Percentiles rank a stretch among this genome's conserved stretches.
These are phyloP conservation scores for Phascolomyces articulosus DNA, from an alignment of 371 early-diverging fungal species.

Conservation along the genomic window DNA sequence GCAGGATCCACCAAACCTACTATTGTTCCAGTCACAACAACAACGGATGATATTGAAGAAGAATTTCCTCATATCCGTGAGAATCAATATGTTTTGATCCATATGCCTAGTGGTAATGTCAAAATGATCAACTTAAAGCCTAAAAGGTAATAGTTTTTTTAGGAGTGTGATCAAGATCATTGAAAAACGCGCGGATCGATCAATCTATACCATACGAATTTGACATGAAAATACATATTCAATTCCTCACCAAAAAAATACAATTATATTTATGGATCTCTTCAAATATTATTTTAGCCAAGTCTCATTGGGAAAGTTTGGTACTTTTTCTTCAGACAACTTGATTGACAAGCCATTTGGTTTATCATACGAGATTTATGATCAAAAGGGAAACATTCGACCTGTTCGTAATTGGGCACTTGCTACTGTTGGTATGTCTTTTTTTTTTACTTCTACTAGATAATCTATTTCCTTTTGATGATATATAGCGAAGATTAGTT, in stretches of 20 bases:
- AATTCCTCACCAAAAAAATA: neutral
- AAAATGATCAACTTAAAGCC: slow-evolving; percentile 77
- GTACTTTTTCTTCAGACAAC: slow-evolving; percentile 75
- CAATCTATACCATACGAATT: no score
- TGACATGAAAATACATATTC: no score
- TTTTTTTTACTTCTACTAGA: neutral
- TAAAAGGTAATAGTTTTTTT: slow-evolving; percentile 49
- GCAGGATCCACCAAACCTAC: slow-evolving; percentile 2
- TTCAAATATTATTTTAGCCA: slow-evolving; percentile 38
- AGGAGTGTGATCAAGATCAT: no score
- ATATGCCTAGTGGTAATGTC: slow-evolving; percentile 85
- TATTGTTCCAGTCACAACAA: slow-evolving; percentile 23
- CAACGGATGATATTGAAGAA: slow-evolving; percentile 27
- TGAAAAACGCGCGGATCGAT: no score
- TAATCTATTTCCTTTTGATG: no score
- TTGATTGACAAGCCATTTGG: slow-evolving; percentile 87
- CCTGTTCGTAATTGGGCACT: slow-evolving; percentile 43
- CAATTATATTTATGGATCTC: no score
- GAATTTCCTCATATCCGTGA: slow-evolving; percentile 52
- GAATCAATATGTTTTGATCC: slow-evolving; percentile 72
- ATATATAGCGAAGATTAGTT: no score
- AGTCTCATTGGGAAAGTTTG: slow-evolving; percentile 92
- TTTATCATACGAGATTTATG: slow-evolving; percentile 83
- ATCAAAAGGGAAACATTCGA: slow-evolving; percentile 50
- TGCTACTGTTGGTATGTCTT: slow-evolving; percentile 43